Evolutionary conservation across 2,329 filamentous ascomycete genomes (phyloP).

Genomic region (Beauveria sp.): DNA sequence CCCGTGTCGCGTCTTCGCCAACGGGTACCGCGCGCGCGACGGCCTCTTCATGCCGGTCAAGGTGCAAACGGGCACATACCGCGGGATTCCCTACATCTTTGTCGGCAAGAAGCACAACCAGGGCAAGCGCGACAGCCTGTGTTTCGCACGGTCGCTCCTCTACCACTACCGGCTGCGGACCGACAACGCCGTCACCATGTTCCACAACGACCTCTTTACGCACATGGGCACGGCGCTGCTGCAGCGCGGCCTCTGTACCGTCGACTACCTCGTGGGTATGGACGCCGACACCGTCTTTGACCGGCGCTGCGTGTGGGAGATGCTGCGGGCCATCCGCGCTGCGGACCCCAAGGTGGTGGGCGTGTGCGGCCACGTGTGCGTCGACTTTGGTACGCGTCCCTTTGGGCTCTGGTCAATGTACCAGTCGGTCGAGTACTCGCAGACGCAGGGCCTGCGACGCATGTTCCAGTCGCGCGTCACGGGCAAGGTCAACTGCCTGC

Average conservation of each 20-base stretch:
- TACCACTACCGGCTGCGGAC: conserved; percentile 39
- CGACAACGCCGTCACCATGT: conserved; percentile 35
- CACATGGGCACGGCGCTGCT: conserved; percentile 32
- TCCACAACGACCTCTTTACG: conserved; percentile 36
- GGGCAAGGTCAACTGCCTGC: conserved; percentile 41
- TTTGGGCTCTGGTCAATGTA: conserved; percentile 40
- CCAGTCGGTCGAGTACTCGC: conserved; percentile 41
- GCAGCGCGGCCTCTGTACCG: conserved; percentile 29
- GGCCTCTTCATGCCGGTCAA: conserved; percentile 39
- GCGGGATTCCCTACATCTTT: conserved; percentile 37
- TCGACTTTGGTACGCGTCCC: conserved; percentile 34
- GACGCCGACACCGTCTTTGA: conserved; percentile 42
- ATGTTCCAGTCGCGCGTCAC: conserved; percentile 43
- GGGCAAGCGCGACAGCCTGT: conserved; percentile 42
- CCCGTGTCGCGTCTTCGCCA: conserved; percentile 27
- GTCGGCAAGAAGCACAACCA: conserved; percentile 43
- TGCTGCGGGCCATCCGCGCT: conserved; percentile 35
- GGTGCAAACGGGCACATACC: conserved; percentile 35
- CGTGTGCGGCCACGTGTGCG: conserved; percentile 40
- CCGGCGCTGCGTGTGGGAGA: conserved; percentile 34
- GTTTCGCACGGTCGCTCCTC: conserved; percentile 40
- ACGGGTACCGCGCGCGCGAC: conserved; percentile 39
- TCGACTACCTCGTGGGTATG: conserved; percentile 39
- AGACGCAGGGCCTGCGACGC: conserved; percentile 38
- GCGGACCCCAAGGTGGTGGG: conserved; percentile 35